Conservation (phyloP, 768 basidiomycete genomes). For the Nevesoporus exiguus region DNA sequence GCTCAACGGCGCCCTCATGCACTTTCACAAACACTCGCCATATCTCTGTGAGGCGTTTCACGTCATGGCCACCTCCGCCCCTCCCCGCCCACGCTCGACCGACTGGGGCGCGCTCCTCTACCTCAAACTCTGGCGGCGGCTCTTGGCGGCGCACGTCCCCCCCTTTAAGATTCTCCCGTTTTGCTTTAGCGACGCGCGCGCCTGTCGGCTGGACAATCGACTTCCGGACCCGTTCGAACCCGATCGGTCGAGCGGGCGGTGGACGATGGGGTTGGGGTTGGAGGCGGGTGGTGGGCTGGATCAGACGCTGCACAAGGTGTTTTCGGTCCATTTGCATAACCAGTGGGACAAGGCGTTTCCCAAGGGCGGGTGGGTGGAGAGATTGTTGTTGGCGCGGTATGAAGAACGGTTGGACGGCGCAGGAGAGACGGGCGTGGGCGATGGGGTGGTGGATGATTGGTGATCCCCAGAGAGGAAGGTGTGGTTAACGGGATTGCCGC, state of each 20-base stretch:
- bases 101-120: slow-evolving; percentile 96
- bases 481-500: too few species aligned
- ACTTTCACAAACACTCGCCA: slow-evolving; percentile 85
- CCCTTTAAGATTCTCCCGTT: slow-evolving; percentile 94
- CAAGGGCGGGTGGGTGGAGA: slow-evolving; percentile 78
- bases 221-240: slow-evolving; percentile 86
- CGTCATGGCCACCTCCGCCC: slow-evolving; percentile 71
- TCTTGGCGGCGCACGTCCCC: slow-evolving; percentile 64
- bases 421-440: background rate
- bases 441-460: background rate
- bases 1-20: slow-evolving; percentile 93
- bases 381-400: slow-evolving; percentile 66
- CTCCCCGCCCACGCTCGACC: slow-evolving; percentile 75
- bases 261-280: slow-evolving; percentile 64
- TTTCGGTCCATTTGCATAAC: slow-evolving; percentile 91
- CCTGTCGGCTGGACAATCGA: slow-evolving; percentile 89
- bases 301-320: slow-evolving; percentile 62
- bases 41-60: slow-evolving; percentile 98
- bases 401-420: slow-evolving; percentile 42
- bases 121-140: slow-evolving; percentile 83
- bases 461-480: too few species aligned
- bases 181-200: slow-evolving; percentile 90
- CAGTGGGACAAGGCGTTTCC: slow-evolving; percentile 93
- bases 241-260: slow-evolving; percentile 51
- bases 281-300: slow-evolving; percentile 65